Base-by-base conservation (phyloP, 768 basidiomycete species). In the Tricholoma hemisulphureum region DNA sequence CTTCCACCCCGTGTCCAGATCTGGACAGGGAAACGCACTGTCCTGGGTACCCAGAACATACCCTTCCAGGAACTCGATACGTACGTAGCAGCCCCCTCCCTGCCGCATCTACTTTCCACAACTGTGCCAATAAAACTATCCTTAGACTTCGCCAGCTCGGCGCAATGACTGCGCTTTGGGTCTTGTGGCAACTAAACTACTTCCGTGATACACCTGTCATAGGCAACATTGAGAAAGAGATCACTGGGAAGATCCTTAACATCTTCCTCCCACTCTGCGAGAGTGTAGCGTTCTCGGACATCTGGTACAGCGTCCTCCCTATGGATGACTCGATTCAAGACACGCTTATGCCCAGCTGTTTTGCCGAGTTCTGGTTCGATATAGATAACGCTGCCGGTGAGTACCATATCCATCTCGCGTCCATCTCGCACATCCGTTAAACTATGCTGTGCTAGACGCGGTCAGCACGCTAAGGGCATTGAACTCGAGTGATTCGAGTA, bases 141-240 rank as follows among this genome's bases (percentile, higher is more conserved):
- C 41, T 43, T 11, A 43, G 41, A 9, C 20, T 43, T 43, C 41
- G n/a, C 1, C 41, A 43, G 21, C 8, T 43, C 41, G 41, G 41
- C 9, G 41, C 41, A 21, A 43, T 23, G 41, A 43, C 41, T 11
- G 41, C 20, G 9, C 41, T 52, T 6, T 49, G 23, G 24, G 39
- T 57, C 28, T 11, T 51, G 10, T 57, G 56, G 56, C 56, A 57
- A 21, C 35, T 51, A 13, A 57, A 16, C 34, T 39, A 43, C 21
- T 43, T 43, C 41, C 41, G 41, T 11, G 41, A 43, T 21, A 43
- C 41, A 23, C 41, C 41, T 2, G 10, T 20, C 21, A n/a, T 43
- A 11, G 41, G 41, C 41, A 3, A 13, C 14, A 43, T 29, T 10
- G 56, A 53, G 26, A 29, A 51, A 11, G 28, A 26, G 9, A 26